A percentile compares a stretch with the other conserved stretches of the same genome.
These are phyloP conservation scores for Nakataea oryzae DNA, from an alignment of 2,329 filamentous ascomycete species.

Conservation along the genomic window DNA sequence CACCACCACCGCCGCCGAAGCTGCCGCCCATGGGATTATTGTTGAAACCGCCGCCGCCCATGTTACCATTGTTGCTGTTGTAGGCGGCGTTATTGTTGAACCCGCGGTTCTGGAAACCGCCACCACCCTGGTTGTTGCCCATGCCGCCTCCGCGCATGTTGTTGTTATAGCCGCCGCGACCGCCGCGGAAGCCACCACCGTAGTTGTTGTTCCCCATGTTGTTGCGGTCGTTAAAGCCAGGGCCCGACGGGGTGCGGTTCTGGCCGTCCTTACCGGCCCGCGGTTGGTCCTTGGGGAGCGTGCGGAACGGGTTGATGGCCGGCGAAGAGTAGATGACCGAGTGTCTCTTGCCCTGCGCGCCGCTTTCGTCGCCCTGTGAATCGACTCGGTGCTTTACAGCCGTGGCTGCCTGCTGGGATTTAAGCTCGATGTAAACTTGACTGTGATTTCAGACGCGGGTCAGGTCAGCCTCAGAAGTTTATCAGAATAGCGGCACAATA, in stretches of 20 bases:
- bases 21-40: conserved; percentile 19
- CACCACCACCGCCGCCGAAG: conserved; percentile 31
- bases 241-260: conserved; percentile 38
- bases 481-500: not conserved
- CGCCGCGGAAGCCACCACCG: conserved; percentile 31
- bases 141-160: conserved; percentile 6
- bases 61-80: conserved; percentile 7
- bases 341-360: conserved; percentile 51
- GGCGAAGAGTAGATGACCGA: conserved; percentile 67
- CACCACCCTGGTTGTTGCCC: conserved; percentile 8
- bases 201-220: conserved; percentile 33
- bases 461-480: not conserved
- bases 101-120: conserved; percentile 16
- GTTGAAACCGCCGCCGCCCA: conserved; percentile 10
- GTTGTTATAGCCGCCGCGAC: conserved; percentile 29
- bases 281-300: conserved; percentile 79
- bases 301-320: conserved; percentile 78
- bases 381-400: conserved; percentile 79
- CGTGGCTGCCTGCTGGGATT: conserved; percentile 72
- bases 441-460: conserved; percentile 21
- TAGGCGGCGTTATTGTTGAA: conserved; percentile 6
- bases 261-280: conserved; percentile 55
- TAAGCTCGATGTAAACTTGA: conserved; percentile 77
- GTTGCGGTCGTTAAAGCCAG: conserved; percentile 36
- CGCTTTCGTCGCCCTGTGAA: conserved; percentile 39